Conservation (phyloP, 805 yeast species). For the Zygosaccharomyces bailii region DNA sequence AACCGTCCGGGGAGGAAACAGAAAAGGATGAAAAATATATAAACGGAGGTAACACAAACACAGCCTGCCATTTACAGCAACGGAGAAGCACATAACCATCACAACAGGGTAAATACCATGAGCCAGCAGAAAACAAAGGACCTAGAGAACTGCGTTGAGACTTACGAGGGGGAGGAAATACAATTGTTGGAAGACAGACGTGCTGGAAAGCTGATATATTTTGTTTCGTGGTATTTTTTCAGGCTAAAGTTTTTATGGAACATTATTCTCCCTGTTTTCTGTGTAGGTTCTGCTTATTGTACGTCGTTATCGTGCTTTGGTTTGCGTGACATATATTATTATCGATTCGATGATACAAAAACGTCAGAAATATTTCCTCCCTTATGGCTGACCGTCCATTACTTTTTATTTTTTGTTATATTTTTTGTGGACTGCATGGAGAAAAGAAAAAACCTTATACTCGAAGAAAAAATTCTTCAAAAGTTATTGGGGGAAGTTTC, state of each 20-base stretch:
- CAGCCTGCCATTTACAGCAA: neutral
- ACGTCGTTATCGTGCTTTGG: neutral
- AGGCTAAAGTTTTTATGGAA: neutral
- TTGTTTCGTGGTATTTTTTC: neutral
- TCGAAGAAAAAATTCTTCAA: neutral
- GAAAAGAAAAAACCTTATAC: neutral
- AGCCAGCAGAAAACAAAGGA: neutral
- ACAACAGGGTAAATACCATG: neutral
- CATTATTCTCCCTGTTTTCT: neutral
- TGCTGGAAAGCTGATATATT: constrained; percentile 1
- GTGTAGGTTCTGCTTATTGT: neutral
- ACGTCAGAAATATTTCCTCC: neutral
- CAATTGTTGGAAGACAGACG: neutral
- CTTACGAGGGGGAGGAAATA: constrained; percentile 1
- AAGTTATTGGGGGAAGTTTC: constrained; percentile 1
- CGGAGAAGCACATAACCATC: neutral
- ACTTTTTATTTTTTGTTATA: neutral
- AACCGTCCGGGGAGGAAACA: neutral
- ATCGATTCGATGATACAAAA: neutral
- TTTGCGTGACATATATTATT: neutral
- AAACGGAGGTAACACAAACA: neutral
- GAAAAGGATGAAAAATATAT: constrained; percentile 1
- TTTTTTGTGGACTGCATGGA: neutral
- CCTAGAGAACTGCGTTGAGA: neutral
- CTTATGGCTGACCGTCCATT: neutral